A percentile compares a stretch with the other conserved stretches of the same genome.
Evolutionary conservation across 169 alveolate genomes (phyloP).

Genomic region (Cyclospora cayetanensis): DNA sequence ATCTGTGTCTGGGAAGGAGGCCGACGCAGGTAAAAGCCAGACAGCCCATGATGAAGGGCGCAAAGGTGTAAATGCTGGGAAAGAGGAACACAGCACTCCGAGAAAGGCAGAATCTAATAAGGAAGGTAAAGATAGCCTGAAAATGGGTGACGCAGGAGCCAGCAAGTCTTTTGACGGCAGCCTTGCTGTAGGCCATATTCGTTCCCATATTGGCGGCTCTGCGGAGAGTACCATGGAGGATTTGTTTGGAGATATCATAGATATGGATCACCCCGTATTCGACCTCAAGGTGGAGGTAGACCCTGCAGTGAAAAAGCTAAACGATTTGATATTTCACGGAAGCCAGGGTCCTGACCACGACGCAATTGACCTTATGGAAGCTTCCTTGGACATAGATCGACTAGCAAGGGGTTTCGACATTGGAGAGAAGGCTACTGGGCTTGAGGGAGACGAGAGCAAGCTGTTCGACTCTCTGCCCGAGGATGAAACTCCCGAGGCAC

Average conservation of each 20-base stretch:
- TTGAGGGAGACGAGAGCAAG: background rate
- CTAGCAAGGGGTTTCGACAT: background rate
- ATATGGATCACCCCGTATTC: no score
- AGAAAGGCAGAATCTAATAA: no score
- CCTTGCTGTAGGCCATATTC: no score
- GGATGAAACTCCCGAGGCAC: background rate
- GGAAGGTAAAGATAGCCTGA: no score
- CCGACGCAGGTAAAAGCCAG: no score
- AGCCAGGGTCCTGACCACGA: background rate
- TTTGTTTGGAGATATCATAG: background rate
- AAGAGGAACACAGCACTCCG: no score
- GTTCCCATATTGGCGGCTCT: no score
- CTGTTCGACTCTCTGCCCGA: background rate
- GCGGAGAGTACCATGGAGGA: background rate
- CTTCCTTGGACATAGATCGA: background rate
- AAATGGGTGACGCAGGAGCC: no score
- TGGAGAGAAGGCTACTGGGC: background rate
- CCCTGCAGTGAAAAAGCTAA: background rate
- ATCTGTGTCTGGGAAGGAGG: no score
- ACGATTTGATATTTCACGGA: background rate
- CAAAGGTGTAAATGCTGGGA: no score
- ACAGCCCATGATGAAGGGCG: no score
- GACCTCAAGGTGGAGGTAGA: background rate
- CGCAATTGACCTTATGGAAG: background rate
- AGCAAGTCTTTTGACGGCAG: no score